phyloP scores from a whole-genome alignment of 2,329 filamentous ascomycete genomes.

The Scedosporium dehoogii region DNA sequence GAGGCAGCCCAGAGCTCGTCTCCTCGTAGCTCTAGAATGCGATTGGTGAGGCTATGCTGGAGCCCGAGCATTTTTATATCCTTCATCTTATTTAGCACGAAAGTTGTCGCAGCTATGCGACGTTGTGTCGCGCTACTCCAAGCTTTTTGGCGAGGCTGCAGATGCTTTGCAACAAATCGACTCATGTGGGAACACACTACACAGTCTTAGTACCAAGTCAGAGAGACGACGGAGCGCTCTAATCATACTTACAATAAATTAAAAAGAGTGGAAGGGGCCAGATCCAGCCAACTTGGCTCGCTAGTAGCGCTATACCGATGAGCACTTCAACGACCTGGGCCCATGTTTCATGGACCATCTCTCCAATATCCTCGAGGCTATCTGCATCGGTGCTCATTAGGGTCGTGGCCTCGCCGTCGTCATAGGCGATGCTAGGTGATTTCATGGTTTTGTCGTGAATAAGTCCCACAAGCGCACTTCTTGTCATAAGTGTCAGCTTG shows the following conservation, averaged over 20 bases:
- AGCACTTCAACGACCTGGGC: background rate
- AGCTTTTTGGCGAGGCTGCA: background rate
- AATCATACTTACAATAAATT: background rate
- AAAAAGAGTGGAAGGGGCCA: background rate
- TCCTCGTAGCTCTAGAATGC: background rate
- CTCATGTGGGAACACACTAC: constrained; percentile 1
- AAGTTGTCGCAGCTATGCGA: background rate
- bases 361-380: background rate
- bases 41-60: background rate
- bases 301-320: background rate
- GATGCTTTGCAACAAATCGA: constrained; percentile 2
- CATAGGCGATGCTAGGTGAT: background rate
- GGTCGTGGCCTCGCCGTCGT: background rate
- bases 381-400: constrained; percentile 5
- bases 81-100: constrained; percentile 1
- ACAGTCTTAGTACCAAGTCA: background rate
- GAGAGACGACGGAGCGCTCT: too few relatives aligned
- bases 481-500: background rate
- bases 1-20: background rate
- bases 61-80: constrained; percentile 5
- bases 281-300: constrained; percentile 1
- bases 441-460: background rate
- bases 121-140: constrained; percentile 2
- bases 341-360: constrained; percentile 3
- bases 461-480: background rate